A percentile compares a stretch with the other conserved stretches of the same genome.
These are phyloP conservation scores for Acrocalymma vagum DNA, from an alignment of 2,329 filamentous ascomycete genomes.

Conservation along the genomic window DNA sequence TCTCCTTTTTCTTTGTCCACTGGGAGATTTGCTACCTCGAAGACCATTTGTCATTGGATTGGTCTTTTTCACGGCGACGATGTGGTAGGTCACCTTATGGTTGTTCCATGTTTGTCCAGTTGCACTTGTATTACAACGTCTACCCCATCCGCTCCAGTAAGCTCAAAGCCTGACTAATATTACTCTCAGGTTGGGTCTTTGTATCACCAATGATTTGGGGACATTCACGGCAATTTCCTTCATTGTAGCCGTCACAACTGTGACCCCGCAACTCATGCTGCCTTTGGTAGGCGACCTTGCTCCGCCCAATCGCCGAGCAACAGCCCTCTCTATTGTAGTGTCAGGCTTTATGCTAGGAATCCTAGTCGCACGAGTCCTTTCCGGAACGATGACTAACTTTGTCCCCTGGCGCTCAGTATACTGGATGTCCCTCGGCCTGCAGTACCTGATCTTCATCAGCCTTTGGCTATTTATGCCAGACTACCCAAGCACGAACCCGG, in stretches of 20 bases:
- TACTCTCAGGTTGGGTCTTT: constrained; percentile 66
- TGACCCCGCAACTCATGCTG: constrained; percentile 79
- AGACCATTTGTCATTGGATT: constrained; percentile 74
- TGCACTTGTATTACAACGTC: not conserved
- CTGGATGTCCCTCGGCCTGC: constrained; percentile 77
- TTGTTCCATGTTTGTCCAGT: constrained; percentile 16
- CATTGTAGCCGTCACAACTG: constrained; percentile 77
- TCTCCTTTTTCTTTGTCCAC: constrained; percentile 76
- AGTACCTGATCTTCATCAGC: constrained; percentile 70
- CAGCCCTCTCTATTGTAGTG: constrained; percentile 76
- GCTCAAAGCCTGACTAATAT: not conserved
- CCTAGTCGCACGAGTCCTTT: constrained; percentile 77
- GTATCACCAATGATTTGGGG: constrained; percentile 70
- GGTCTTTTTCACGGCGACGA: constrained; percentile 71
- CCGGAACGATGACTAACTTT: constrained; percentile 77
- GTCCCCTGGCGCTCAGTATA: constrained; percentile 80
- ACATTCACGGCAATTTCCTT: constrained; percentile 76
- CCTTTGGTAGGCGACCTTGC: constrained; percentile 82
- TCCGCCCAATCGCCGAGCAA: constrained; percentile 71
- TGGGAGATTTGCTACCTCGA: constrained; percentile 74
- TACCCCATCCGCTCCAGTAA: not conserved
- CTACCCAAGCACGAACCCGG: constrained; percentile 78
- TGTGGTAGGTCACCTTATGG: no score
- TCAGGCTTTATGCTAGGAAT: constrained; percentile 80
- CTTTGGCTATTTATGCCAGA: constrained; percentile 82